Evolutionary conservation across 805 yeast genomes (phyloP), one percentile per base, ranked within the genome.

Genomic region (Candida namnaoensis): DNA sequence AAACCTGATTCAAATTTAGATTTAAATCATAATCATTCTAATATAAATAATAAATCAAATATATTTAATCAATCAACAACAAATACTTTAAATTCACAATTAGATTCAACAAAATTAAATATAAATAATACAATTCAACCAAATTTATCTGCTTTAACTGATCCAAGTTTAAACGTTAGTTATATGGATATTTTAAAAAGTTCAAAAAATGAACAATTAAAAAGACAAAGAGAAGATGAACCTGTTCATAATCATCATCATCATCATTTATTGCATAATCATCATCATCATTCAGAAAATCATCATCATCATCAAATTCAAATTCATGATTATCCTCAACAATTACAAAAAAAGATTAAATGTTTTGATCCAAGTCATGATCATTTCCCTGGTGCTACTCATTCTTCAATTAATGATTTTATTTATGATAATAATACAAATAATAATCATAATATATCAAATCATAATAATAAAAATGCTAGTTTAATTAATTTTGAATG

Each of bases 241-340:
- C 44, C 41, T 4, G 36, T 44, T 24, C 44, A 42, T 19, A 54
- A 52, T 33, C 61, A 56, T 36, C n/a, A 19, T 19, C 27, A 19
- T 19, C 36, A 19, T 34, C 36, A 34, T 10, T 10, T 34, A 30
- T 12, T 30, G 32, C 46, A 44, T 26, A 26, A n/a, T 43, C n/a
- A 37, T 36, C 14, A 30, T 19, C 37, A 28, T 8, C 56, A 50
- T 37, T 48, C 54, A 5, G 53, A 52, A 13, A 52, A 56, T 19
- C 71, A 68, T 41, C 68, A 62, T 41, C 69, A 65, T 51, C 69
- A 64, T 43, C 59, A 58, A 28, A 51, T 61, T 15, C 65, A 64
- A 42, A 44, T 65, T 2, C 68, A 65, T 44, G 54, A 57, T 19
- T 71, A 62, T 30, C 46, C 45, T 12, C 13, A 23, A 27, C 14